These are phyloP conservation scores for Talaromyces sp. DNA, from an alignment of 2,329 filamentous ascomycete genomes.

Conservation along the genomic window DNA sequence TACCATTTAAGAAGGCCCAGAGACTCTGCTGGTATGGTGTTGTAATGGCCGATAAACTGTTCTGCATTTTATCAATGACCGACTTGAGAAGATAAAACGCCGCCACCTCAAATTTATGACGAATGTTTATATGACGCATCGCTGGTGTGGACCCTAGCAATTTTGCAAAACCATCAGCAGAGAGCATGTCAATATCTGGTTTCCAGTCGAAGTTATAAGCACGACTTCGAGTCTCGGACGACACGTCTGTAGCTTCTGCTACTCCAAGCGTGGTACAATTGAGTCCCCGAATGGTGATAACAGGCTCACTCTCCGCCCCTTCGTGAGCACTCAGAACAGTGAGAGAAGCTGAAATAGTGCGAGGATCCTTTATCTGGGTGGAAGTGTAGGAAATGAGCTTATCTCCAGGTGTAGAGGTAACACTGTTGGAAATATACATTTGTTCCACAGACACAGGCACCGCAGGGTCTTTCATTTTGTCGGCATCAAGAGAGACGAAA, in stretches of 20 bases:
- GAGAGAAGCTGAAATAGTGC: neutral
- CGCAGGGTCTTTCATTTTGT: constrained; percentile 20
- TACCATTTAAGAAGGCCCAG: neutral
- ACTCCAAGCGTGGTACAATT: neutral
- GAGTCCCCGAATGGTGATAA: neutral
- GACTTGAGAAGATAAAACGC: neutral
- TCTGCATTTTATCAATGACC: neutral
- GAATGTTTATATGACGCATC: neutral
- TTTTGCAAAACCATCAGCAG: neutral
- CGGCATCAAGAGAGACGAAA: constrained; percentile 24
- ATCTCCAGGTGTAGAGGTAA: neutral
- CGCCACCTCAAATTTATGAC: neutral
- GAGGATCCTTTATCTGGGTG: neutral
- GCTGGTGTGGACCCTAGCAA: neutral
- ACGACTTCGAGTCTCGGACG: neutral
- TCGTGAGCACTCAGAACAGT: neutral
- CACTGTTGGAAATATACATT: constrained; percentile 22
- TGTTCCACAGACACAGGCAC: constrained; percentile 28
- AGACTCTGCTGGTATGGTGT: neutral
- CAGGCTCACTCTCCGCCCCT: neutral
- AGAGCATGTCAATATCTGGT: neutral
- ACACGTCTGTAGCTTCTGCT: neutral
- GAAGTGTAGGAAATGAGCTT: neutral
- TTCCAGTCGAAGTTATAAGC: neutral
- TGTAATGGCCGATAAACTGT: neutral